Conservation (phyloP, 2,329 filamentous ascomycete species). For the Colletotrichum caudatum region DNA sequence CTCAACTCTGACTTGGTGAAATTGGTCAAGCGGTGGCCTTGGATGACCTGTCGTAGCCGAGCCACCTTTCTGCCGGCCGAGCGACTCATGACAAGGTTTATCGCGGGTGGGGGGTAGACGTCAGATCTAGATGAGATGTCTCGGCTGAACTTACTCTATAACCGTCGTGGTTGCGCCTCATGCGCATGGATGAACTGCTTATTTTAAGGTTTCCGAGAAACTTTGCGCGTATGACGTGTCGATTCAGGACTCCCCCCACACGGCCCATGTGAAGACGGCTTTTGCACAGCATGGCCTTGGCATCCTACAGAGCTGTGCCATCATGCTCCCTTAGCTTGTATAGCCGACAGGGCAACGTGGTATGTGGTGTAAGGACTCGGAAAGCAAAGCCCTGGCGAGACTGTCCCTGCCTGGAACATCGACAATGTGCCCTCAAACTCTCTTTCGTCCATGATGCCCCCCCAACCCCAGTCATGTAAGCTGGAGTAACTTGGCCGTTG, state of each 20-base stretch:
- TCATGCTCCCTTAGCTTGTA: background rate
- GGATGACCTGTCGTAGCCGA: slow-evolving; percentile 3
- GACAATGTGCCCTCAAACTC: slow-evolving; percentile 11
- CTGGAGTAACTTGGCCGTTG: background rate
- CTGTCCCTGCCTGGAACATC: slow-evolving; percentile 6
- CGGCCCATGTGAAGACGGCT: slow-evolving; percentile 1
- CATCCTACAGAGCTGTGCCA: background rate
- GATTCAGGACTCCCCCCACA: slow-evolving; percentile 23
- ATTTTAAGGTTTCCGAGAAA: slow-evolving; percentile 38
- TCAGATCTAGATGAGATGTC: slow-evolving; percentile 40
- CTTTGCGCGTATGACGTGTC: slow-evolving; percentile 34
- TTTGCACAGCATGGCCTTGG: slow-evolving; percentile 20
- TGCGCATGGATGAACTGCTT: slow-evolving; percentile 31
- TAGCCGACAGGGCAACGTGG: background rate
- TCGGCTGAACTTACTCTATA: slow-evolving; percentile 26
- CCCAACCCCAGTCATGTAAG: background rate
- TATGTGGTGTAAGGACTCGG: background rate
- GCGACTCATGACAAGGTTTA: slow-evolving; percentile 34
- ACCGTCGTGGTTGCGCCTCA: slow-evolving; percentile 10
- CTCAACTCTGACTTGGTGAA: slow-evolving; percentile 6
- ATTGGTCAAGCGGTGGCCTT: slow-evolving; percentile 7
- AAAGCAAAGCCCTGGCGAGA: background rate
- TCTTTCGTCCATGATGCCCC: slow-evolving; percentile 11
- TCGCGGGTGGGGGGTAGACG: slow-evolving; percentile 21
- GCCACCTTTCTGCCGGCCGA: slow-evolving; percentile 15